phyloP scores from a whole-genome alignment of 257 asterid genomes.

The Nicotiana undulata region DNA sequence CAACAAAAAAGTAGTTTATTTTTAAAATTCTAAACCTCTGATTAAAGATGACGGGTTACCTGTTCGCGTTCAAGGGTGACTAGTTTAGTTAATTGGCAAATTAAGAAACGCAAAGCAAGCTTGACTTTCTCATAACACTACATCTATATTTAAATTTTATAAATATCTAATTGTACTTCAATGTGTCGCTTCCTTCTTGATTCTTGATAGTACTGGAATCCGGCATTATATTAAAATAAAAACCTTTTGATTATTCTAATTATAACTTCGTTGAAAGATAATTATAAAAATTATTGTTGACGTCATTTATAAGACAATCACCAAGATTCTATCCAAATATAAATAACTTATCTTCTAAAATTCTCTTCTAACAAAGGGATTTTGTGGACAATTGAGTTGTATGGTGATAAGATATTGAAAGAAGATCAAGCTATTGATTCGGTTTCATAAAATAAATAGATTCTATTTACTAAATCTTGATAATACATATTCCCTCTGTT shows the following conservation, averaged over 20 bases:
- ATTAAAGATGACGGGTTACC: too few relatives aligned
- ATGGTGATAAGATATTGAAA: neutral
- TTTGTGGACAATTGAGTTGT: too few relatives aligned
- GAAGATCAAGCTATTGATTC: neutral
- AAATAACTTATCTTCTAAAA: neutral
- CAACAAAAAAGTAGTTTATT: too few relatives aligned
- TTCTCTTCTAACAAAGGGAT: too few relatives aligned
- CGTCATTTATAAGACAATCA: neutral
- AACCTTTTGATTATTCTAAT: neutral
- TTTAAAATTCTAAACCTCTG: too few relatives aligned
- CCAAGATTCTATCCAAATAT: neutral
- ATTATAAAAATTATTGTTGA: neutral
- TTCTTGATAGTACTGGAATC: neutral
- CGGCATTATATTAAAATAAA: neutral
- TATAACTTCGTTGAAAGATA: neutral
- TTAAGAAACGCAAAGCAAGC: neutral
- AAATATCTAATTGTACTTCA: neutral
- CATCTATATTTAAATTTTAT: neutral
- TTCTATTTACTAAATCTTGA: neutral
- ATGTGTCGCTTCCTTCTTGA: neutral
- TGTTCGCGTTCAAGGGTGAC: too few relatives aligned
- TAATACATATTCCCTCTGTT: too few relatives aligned
- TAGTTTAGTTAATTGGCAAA: too few relatives aligned
- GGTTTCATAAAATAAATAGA: neutral
- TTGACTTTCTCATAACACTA: neutral